Percentiles rank a stretch among this genome's conserved stretches.
phyloP scores from a whole-genome alignment of 2,329 filamentous ascomycete genomes.

The Colletotrichum tanaceti region DNA sequence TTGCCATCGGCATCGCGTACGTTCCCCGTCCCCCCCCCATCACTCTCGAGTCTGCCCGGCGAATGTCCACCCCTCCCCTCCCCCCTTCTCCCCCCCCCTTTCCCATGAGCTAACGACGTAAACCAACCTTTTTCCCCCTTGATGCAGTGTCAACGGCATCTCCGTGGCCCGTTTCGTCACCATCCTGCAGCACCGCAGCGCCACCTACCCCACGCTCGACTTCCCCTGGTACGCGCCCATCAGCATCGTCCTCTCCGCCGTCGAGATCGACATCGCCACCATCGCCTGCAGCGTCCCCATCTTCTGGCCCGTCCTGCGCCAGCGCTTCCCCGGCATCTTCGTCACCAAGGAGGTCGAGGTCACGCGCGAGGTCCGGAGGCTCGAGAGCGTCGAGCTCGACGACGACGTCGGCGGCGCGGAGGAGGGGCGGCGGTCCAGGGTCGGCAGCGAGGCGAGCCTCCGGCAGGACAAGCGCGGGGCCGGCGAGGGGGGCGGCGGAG shows the following conservation, averaged over 20 bases:
- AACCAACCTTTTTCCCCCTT: background rate
- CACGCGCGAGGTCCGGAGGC: slow-evolving; percentile 24
- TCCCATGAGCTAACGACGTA: background rate
- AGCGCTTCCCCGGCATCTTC: slow-evolving; percentile 33
- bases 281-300: slow-evolving; percentile 77
- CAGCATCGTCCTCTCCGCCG: slow-evolving; percentile 41
- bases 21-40: slow-evolving; percentile 24
- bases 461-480: slow-evolving; percentile 23
- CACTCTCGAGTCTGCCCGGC: too few species aligned
- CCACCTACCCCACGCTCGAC: slow-evolving; percentile 49
- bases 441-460: slow-evolving; percentile 39
- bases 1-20: slow-evolving; percentile 49
- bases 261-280: slow-evolving; percentile 42
- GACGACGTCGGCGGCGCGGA: slow-evolving; percentile 35
- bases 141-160: slow-evolving; percentile 43
- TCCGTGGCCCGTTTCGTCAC: slow-evolving; percentile 49
- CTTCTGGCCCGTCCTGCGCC: slow-evolving; percentile 75
- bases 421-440: slow-evolving; percentile 26
- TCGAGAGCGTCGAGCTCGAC: slow-evolving; percentile 32
- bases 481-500: too few species aligned
- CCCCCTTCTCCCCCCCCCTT: too few species aligned
- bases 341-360: slow-evolving; percentile 38
- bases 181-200: slow-evolving; percentile 47
- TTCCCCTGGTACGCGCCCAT: slow-evolving; percentile 49
- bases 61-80: too few species aligned